Percentiles rank a stretch among this genome's conserved stretches.
phyloP scores from a whole-genome alignment of 345 rosid genomes.

The Hibiscus trionum region DNA sequence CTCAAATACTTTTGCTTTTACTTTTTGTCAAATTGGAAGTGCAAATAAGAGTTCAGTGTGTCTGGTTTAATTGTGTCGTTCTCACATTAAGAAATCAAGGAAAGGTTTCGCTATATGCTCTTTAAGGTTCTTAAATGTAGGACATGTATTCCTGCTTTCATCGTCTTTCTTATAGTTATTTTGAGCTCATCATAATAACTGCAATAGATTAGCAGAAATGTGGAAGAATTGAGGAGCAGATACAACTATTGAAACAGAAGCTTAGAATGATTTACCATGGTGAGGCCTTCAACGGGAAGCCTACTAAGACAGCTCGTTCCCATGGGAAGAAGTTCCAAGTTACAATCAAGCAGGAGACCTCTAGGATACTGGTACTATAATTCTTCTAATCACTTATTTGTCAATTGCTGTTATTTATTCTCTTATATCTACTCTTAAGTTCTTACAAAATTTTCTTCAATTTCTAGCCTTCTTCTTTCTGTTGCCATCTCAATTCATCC shows the following conservation, averaged over 20 bases:
- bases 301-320: slow-evolving; percentile 87
- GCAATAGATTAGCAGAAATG: slow-evolving; percentile 50
- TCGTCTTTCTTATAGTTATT: no score
- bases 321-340: slow-evolving; percentile 95
- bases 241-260: slow-evolving; percentile 64
- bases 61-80: no score
- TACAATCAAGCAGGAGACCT: slow-evolving; percentile 70
- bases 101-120: no score
- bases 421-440: no score
- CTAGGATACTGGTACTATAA: slow-evolving; percentile 68
- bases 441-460: no score
- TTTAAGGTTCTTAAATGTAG: no score
- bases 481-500: no score
- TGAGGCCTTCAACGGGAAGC: slow-evolving; percentile 80
- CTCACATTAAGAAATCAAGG: no score
- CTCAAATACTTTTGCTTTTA: no score
- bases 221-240: slow-evolving; percentile 79
- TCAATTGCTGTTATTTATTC: background rate
- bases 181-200: background rate
- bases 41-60: background rate
- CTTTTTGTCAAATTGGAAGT: background rate
- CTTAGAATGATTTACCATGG: slow-evolving; percentile 69
- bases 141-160: no score
- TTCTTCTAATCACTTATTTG: background rate
- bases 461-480: no score